phyloP scores from a whole-genome alignment of 2,329 filamentous ascomycete genomes.

The Plectosphaerella cucumerina region DNA sequence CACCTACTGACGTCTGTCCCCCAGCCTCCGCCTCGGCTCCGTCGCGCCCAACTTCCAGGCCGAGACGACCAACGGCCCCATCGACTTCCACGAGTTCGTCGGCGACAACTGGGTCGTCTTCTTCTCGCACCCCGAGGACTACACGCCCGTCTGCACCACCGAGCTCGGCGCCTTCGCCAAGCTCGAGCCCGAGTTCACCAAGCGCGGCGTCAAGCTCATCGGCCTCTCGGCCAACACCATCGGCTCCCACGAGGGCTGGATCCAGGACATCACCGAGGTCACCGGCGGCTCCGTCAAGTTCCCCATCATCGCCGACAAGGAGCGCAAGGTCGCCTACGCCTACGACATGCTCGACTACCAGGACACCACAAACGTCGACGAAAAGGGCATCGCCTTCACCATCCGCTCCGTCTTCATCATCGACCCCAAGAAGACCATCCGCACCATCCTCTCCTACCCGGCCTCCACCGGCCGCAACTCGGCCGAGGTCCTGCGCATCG shows the following conservation, averaged over 20 bases:
- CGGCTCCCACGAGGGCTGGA: conserved; percentile 80
- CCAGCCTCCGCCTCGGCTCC: conserved; percentile 60
- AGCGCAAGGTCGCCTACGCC: conserved; percentile 67
- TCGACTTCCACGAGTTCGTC: conserved; percentile 81
- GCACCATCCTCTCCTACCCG: conserved; percentile 88
- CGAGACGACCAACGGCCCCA: conserved; percentile 71
- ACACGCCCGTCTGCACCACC: conserved; percentile 93
- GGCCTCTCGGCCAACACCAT: conserved; percentile 86
- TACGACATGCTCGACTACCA: conserved; percentile 86
- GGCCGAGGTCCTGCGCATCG: conserved; percentile 71
- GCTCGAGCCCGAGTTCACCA: conserved; percentile 81
- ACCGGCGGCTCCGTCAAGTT: conserved; percentile 66
- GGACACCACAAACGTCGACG: conserved; percentile 75
- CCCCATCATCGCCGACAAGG: conserved; percentile 79
- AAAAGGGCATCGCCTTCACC: conserved; percentile 84
- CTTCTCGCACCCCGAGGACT: conserved; percentile 86
- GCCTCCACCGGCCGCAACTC: conserved; percentile 85
- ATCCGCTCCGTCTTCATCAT: conserved; percentile 95
- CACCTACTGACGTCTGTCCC: conserved; percentile 2
- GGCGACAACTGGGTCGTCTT: conserved; percentile 76
- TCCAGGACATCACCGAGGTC: conserved; percentile 82
- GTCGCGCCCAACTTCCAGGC: conserved; percentile 79
- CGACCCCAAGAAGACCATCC: conserved; percentile 89
- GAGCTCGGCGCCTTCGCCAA: conserved; percentile 92
- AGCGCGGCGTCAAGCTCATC: conserved; percentile 86